phyloP scores from a whole-genome alignment of 441 rosid species.

The Mallotus japonicus region DNA sequence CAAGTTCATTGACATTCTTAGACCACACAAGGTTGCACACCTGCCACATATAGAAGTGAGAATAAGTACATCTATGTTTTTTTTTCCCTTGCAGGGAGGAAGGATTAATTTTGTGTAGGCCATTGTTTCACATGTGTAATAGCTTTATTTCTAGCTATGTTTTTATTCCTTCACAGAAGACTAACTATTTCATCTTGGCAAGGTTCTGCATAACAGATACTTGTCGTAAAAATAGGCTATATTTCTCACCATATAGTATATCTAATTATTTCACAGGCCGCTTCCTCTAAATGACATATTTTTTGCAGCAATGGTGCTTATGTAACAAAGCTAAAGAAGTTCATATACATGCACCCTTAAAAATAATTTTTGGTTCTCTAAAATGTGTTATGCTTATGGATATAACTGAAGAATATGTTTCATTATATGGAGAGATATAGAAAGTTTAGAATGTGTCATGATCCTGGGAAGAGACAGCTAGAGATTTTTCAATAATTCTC shows the following conservation, averaged over 20 bases:
- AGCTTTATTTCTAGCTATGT: neutral
- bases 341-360: too few species aligned
- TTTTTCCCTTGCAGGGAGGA: neutral
- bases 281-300: too few species aligned
- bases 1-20: slow-evolving; percentile 88
- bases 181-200: neutral
- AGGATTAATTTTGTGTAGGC: neutral
- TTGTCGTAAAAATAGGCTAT: neutral
- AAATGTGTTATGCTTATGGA: neutral
- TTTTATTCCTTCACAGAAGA: neutral
- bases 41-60: slow-evolving; percentile 33
- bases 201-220: neutral
- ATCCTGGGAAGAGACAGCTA: neutral
- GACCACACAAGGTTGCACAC: slow-evolving; percentile 98
- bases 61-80: slow-evolving; percentile 6
- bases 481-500: neutral
- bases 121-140: neutral
- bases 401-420: neutral
- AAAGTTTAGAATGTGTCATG: neutral
- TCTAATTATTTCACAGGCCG: too few species aligned
- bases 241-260: too few species aligned
- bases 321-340: neutral
- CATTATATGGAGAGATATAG: neutral
- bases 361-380: too few species aligned
- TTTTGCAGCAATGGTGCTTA: neutral